Percentiles rank a stretch among this genome's conserved stretches.
Evolutionary conservation across 192 early-diverging fungal species (phyloP).

Genomic region (Backusella tuberculispora): DNA sequence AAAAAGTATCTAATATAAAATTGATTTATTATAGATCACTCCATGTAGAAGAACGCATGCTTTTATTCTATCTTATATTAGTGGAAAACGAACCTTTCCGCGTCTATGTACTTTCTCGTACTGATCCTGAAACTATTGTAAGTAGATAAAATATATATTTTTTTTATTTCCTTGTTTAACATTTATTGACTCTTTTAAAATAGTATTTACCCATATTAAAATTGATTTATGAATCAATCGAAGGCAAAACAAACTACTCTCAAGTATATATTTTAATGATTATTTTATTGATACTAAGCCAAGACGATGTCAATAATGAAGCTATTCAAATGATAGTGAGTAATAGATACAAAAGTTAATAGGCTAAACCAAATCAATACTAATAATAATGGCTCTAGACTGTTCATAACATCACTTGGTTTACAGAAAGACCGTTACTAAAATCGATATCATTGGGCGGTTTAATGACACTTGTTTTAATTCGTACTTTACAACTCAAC

Average conservation of each 20-base stretch:
- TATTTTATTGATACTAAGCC: conserved; percentile 67
- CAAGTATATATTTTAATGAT: conserved; percentile 70
- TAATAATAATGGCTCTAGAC: conserved; percentile 39
- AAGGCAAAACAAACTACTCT: conserved; percentile 61
- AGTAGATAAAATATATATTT: conserved; percentile 14
- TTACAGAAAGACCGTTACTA: conserved; percentile 65
- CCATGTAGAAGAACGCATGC: conserved; percentile 60
- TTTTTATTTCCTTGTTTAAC: neutral
- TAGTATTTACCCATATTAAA: conserved; percentile 67
- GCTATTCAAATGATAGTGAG: conserved; percentile 74
- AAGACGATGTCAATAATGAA: conserved; percentile 76
- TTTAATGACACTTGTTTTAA: conserved; percentile 64
- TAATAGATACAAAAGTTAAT: neutral
- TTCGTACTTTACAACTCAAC: conserved; percentile 68
- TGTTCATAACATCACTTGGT: conserved; percentile 67
- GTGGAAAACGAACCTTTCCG: conserved; percentile 70
- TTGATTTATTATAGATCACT: conserved; percentile 29
- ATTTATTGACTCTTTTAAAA: neutral
- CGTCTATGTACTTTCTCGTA: conserved; percentile 72
- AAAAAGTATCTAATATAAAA: too few species aligned
- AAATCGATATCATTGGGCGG: conserved; percentile 71
- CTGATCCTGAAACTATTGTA: conserved; percentile 80
- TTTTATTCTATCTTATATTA: conserved; percentile 69
- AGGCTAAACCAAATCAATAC: neutral
- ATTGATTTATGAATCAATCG: conserved; percentile 67